Conservation (phyloP, 2,329 filamentous ascomycete species). For the Fonsecaea multimorphosa region DNA sequence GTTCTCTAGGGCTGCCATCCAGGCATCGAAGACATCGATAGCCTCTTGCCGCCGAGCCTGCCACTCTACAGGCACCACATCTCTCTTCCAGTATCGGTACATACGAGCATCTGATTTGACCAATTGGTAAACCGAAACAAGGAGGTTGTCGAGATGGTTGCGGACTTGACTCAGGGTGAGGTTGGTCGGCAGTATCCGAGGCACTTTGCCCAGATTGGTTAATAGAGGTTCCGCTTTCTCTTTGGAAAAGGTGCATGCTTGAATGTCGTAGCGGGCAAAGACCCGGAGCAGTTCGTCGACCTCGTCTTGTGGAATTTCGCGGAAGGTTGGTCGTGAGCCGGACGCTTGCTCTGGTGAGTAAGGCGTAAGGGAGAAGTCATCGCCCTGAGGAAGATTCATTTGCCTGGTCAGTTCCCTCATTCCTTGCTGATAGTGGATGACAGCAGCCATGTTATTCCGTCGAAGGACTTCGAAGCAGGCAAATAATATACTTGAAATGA, state of each 20-base stretch:
- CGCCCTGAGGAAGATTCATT: conserved; percentile 41
- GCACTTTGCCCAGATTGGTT: conserved; percentile 29
- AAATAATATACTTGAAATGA: conserved; percentile 70
- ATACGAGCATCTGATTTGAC: conserved; percentile 40
- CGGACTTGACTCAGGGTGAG: conserved; percentile 38
- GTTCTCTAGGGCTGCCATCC: conserved; percentile 37
- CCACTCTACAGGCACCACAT: conserved; percentile 37
- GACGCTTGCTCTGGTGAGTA: conserved; percentile 24
- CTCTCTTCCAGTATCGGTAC: conserved; percentile 39
- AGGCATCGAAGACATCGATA: conserved; percentile 38
- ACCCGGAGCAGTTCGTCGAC: conserved; percentile 39
- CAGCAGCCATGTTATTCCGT: conserved; percentile 41
- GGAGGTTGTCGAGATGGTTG: conserved; percentile 39
- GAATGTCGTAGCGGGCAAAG: conserved; percentile 41
- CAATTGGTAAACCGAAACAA: conserved; percentile 40
- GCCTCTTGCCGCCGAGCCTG: conserved; percentile 32
- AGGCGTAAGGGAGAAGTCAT: conserved; percentile 34
- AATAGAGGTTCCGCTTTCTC: conserved; percentile 33
- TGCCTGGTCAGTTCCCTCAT: conserved; percentile 40
- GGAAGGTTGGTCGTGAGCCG: conserved; percentile 28
- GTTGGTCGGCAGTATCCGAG: conserved; percentile 34
- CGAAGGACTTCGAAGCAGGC: conserved; percentile 65
- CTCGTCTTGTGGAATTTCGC: conserved; percentile 38
- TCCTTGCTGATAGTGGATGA: conserved; percentile 40
- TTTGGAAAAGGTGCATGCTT: conserved; percentile 42